Evolutionary conservation across 73 alveolate genomes (phyloP).

Genomic region (Blepharisma japonicum): DNA sequence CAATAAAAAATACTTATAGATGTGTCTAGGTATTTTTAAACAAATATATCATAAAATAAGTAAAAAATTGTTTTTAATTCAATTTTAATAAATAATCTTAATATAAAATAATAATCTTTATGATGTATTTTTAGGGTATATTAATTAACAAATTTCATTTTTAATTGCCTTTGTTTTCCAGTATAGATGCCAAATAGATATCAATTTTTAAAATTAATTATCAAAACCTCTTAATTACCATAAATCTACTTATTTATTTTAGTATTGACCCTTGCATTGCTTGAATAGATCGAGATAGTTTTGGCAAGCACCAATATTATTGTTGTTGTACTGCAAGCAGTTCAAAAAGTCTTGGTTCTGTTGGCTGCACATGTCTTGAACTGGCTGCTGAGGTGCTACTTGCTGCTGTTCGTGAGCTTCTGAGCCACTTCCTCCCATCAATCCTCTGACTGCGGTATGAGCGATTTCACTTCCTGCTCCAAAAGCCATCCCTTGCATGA

Average conservation of each 20-base stretch:
- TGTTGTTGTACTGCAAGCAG: slow-evolving; percentile 46
- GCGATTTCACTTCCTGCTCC: slow-evolving; percentile 76
- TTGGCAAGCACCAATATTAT: slow-evolving; percentile 55
- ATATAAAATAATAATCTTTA: too few species aligned
- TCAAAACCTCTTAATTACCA: too few species aligned
- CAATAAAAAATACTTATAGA: too few species aligned
- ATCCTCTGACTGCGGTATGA: slow-evolving; percentile 61
- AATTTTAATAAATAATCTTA: too few species aligned
- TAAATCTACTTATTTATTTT: not conserved
- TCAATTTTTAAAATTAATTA: too few species aligned
- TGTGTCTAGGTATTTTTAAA: too few species aligned
- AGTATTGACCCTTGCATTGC: slow-evolving; percentile 38
- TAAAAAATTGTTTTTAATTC: too few species aligned
- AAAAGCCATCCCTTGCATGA: slow-evolving; percentile 70
- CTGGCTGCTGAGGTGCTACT: not conserved
- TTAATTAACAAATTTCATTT: too few species aligned
- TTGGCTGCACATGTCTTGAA: slow-evolving; percentile 18
- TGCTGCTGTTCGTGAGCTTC: not conserved
- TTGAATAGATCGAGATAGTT: slow-evolving; percentile 55
- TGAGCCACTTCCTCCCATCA: slow-evolving; percentile 58
- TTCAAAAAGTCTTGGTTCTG: slow-evolving; percentile 30
- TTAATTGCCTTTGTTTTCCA: too few species aligned
- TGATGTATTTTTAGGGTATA: too few species aligned
- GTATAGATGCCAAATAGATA: too few species aligned
- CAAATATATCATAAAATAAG: too few species aligned